Conservation (phyloP, 2,329 filamentous ascomycete genomes). For the Fusarium concolor region DNA sequence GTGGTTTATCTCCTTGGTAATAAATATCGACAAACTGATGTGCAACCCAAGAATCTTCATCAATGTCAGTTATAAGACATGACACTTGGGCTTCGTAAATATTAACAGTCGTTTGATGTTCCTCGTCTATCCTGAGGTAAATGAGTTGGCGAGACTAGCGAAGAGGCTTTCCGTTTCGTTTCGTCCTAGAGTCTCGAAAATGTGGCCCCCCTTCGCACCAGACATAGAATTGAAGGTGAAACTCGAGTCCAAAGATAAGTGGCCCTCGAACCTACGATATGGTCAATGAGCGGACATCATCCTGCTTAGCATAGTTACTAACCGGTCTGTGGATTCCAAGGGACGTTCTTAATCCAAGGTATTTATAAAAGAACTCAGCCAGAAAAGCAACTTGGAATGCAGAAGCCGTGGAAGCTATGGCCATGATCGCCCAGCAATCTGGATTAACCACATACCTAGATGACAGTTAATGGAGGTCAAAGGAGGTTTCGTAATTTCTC, state of each 20-base stretch:
- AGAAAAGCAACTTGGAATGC: neutral
- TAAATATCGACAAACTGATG: constrained; percentile 3
- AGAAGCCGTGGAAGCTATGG: neutral
- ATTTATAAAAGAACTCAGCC: constrained; percentile 6
- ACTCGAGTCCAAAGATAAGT: neutral
- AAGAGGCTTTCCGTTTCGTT: neutral
- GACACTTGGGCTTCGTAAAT: neutral
- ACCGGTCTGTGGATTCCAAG: neutral
- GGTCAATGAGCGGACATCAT: too few species aligned
- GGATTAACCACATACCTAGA: constrained; percentile 3
- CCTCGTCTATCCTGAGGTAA: fast-evolving
- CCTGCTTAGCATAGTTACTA: neutral
- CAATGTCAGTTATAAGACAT: neutral
- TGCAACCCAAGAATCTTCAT: constrained; percentile 2
- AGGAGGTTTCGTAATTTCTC: fast-evolving
- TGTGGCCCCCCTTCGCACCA: neutral
- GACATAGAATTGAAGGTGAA: constrained; percentile 4
- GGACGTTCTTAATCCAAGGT: neutral
- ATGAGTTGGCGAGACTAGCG: neutral
- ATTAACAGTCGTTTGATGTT: neutral
- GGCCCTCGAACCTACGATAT: neutral
- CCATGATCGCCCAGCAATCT: neutral
- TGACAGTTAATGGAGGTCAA: neutral
- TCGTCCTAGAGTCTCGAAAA: neutral
- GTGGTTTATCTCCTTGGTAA: neutral